A percentile compares a stretch with the other conserved stretches of the same genome.
These are phyloP conservation scores for Dictyostelium discoideum DNA, from an alignment of 78 protist species.

Conservation along the genomic window dicty_2.7 NC_007091.3:2203001-2203500, in stretches of 20 bases:
- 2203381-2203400: neutral
- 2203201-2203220: neutral
- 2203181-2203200: conserved; percentile 55
- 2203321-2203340: too few species aligned
- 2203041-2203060: neutral
- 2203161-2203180: conserved; percentile 30
- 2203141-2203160: conserved; percentile 64
- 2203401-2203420: neutral
- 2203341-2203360: neutral
- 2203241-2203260: too few species aligned
- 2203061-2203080: neutral
- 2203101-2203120: neutral
- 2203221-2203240: neutral
- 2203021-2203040: conserved; percentile 25
- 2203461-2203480: conserved; percentile 9
- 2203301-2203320: too few species aligned
- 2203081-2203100: neutral
- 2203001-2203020: conserved; percentile 21
- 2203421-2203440: neutral
- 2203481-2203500: neutral
- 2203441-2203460: neutral
- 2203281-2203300: too few species aligned
- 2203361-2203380: neutral
- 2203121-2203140: conserved; percentile 11
- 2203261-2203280: too few species aligned